Evolutionary conservation across 208 protist genomes (phyloP).

Genomic region (Herpetomonas tarakana): DNA sequence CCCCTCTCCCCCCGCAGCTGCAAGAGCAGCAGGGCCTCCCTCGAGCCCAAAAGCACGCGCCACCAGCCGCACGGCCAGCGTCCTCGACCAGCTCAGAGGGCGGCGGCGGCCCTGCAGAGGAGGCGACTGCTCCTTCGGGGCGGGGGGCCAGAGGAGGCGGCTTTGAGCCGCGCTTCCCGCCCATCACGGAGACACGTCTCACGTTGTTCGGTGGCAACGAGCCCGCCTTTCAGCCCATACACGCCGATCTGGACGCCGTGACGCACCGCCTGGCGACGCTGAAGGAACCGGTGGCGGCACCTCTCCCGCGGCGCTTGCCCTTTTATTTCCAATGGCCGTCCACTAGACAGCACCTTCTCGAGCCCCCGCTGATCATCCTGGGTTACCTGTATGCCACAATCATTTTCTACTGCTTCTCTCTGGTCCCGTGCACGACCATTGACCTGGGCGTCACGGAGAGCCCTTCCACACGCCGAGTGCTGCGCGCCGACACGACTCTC

Average conservation of each 20-base stretch:
- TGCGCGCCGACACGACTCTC: conserved; percentile 18
- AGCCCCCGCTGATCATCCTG: conserved; percentile 17
- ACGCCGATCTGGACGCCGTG: conserved; percentile 5
- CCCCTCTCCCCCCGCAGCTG: neutral
- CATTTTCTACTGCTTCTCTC: conserved; percentile 23
- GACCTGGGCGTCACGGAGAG: conserved; percentile 3
- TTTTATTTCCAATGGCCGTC: conserved; percentile 29
- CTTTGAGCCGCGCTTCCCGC: conserved; percentile 8
- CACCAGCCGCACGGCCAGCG: neutral
- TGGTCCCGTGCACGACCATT: conserved; percentile 25
- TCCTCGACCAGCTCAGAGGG: neutral
- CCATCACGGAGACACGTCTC: conserved; percentile 26
- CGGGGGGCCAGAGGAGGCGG: neutral
- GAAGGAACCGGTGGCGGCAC: conserved; percentile 12
- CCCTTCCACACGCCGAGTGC: neutral
- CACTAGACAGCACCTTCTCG: conserved; percentile 15
- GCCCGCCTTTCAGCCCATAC: conserved; percentile 18
- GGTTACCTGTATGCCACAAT: conserved; percentile 25
- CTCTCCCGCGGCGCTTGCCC: neutral
- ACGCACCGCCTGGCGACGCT: conserved; percentile 11
- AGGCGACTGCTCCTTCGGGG: neutral
- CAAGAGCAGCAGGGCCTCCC: neutral
- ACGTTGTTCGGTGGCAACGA: conserved; percentile 27
- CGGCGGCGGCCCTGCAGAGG: neutral
- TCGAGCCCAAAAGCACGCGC: neutral